Evolutionary conservation across 2,329 filamentous ascomycete genomes (phyloP).

Genomic region (Magnaporthiopsis incrustans): DNA sequence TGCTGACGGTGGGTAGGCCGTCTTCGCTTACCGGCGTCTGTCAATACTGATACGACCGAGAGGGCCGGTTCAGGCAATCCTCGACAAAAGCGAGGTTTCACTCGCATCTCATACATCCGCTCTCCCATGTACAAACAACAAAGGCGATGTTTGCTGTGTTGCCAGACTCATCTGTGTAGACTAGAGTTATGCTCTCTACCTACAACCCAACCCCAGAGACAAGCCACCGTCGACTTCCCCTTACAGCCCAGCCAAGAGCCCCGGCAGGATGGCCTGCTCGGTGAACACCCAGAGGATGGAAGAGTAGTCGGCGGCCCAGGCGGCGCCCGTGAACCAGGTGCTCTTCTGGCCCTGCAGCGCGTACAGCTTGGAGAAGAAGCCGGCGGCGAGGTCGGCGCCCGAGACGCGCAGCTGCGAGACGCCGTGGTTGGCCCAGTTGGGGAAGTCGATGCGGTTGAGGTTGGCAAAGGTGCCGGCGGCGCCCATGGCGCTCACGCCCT

Average conservation of each 20-base stretch:
- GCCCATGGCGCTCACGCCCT: neutral
- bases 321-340: conserved; percentile 27
- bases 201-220: neutral
- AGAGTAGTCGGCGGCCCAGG: neutral
- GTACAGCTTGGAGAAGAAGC: conserved; percentile 23
- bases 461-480: neutral
- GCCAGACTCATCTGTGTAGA: no score
- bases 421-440: conserved; percentile 15
- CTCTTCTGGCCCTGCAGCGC: conserved; percentile 23
- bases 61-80: no score
- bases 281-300: conserved; percentile 6
- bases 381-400: conserved; percentile 16
- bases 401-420: conserved; percentile 17
- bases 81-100: no score
- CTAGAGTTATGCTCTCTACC: no score
- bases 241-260: conserved; percentile 13
- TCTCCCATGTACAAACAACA: no score
- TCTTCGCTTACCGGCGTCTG: no score
- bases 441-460: conserved; percentile 10
- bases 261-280: conserved; percentile 7
- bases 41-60: no score
- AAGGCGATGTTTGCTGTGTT: no score
- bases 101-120: no score
- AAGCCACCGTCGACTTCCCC: neutral
- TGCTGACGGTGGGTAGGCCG: no score